These are phyloP conservation scores for Coelastrella sp. DNA, from an alignment of 139 green algal species.

Conservation along the genomic window DNA sequence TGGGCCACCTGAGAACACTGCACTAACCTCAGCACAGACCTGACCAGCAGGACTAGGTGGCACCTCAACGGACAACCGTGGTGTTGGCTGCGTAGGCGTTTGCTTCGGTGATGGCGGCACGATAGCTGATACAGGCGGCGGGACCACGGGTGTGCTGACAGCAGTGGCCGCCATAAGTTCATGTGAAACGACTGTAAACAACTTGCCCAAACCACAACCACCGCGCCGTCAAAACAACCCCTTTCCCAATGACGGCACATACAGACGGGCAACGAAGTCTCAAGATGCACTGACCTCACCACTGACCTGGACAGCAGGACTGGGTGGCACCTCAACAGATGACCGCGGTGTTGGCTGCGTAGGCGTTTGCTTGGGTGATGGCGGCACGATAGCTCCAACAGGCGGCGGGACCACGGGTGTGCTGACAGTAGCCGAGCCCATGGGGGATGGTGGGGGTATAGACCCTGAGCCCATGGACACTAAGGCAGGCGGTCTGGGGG, in stretches of 20 bases:
- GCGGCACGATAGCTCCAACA: background rate
- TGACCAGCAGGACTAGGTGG: background rate
- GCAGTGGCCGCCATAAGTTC: background rate
- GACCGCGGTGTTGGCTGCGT: background rate
- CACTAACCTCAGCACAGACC: background rate
- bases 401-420: background rate
- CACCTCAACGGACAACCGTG: background rate
- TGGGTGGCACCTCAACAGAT: background rate
- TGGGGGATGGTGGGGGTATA: background rate
- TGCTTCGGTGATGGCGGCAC: slow-evolving; percentile 6
- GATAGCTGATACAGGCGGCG: background rate
- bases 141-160: background rate
- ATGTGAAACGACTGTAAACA: too few species aligned
- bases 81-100: background rate
- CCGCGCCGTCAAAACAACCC: background rate
- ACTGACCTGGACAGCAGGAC: slow-evolving; percentile 1
- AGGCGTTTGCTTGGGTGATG: background rate
- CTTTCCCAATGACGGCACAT: background rate
- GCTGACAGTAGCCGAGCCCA: background rate
- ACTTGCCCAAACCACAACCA: too few species aligned
- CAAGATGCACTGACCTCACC: background rate
- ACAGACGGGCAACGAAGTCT: background rate
- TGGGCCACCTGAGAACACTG: too few species aligned
- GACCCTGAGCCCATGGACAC: background rate
- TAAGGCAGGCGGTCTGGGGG: background rate